Evolutionary conservation across 805 yeast species (phyloP).

Genomic region (Zygosaccharomyces gambellarensis): DNA sequence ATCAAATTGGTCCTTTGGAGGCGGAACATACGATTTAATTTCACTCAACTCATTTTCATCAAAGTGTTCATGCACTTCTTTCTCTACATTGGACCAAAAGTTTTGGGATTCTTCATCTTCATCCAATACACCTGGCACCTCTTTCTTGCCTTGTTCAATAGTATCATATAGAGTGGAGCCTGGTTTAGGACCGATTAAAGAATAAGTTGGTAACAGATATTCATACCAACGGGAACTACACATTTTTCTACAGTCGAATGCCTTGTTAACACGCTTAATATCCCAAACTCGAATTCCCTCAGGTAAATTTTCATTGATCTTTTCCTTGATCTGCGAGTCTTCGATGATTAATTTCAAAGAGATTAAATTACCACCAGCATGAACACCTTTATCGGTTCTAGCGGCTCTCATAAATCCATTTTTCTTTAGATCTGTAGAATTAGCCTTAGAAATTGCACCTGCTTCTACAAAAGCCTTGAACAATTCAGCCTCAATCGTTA

Average conservation of each 20-base stretch:
- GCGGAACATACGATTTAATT: slow-evolving; percentile 32
- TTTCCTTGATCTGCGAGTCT: slow-evolving; percentile 61
- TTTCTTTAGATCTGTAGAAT: slow-evolving; percentile 82
- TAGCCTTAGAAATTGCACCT: slow-evolving; percentile 83
- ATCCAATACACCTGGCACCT: slow-evolving; percentile 55
- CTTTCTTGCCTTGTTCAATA: slow-evolving; percentile 47
- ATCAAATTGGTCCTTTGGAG: slow-evolving; percentile 37
- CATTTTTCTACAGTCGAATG: slow-evolving; percentile 91
- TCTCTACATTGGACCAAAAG: slow-evolving; percentile 62
- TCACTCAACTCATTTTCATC: slow-evolving; percentile 25
- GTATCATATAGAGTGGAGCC: slow-evolving; percentile 57
- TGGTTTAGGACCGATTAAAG: slow-evolving; percentile 88
- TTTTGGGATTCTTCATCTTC: slow-evolving; percentile 62
- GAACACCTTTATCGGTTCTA: slow-evolving; percentile 93
- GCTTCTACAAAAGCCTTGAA: slow-evolving; percentile 78
- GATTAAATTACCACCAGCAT: slow-evolving; percentile 92
- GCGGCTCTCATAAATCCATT: slow-evolving; percentile 83
- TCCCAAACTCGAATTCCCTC: slow-evolving; percentile 93
- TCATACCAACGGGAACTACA: slow-evolving; percentile 96
- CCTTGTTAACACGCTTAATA: slow-evolving; percentile 76
- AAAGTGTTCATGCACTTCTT: slow-evolving; percentile 36
- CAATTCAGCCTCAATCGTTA: slow-evolving; percentile 85
- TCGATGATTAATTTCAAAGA: slow-evolving; percentile 81
- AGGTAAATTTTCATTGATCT: slow-evolving; percentile 73
- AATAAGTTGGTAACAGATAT: slow-evolving; percentile 86